Evolutionary conservation across 129 eudicot species (phyloP).

Genomic region (Cynara cardunculus): DNA sequence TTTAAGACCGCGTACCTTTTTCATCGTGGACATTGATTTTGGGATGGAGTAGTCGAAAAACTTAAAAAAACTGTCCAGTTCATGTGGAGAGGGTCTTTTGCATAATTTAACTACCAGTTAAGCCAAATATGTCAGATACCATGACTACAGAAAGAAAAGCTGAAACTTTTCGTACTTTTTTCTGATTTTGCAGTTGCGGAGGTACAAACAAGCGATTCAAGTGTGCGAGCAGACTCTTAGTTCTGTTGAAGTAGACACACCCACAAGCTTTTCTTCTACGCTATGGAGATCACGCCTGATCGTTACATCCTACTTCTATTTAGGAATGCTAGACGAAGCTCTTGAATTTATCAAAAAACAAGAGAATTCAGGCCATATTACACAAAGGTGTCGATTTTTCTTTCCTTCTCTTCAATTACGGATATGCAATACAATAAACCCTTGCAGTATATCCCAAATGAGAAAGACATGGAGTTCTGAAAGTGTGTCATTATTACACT

Average conservation of each 20-base stretch:
- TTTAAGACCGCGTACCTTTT: not conserved
- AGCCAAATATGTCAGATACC: not conserved
- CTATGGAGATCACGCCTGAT: constrained; percentile 48
- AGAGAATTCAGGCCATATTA: constrained; percentile 35
- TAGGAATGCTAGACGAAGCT: constrained; percentile 89
- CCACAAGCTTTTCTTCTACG: constrained; percentile 32
- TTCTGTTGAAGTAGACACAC: constrained; percentile 37
- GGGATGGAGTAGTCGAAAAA: not conserved
- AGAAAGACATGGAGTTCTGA: not conserved
- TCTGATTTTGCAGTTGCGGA: constrained; percentile 56
- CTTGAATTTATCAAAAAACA: constrained; percentile 62
- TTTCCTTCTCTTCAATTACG: not conserved
- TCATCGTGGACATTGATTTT: not conserved
- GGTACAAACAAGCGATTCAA: constrained; percentile 73
- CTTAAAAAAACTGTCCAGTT: not conserved
- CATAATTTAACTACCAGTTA: not conserved
- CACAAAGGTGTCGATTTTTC: constrained; percentile 33
- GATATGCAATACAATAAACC: not conserved
- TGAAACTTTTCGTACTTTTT: not conserved
- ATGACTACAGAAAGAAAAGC: too few species aligned
- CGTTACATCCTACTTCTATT: constrained; percentile 57
- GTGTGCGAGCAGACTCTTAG: constrained; percentile 62
- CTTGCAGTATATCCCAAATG: not conserved
- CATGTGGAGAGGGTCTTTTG: not conserved
- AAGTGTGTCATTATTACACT: not conserved